phyloP scores from a whole-genome alignment of 2,329 filamentous ascomycete genomes.

The Neofusicoccum kwambonambiense region DNA sequence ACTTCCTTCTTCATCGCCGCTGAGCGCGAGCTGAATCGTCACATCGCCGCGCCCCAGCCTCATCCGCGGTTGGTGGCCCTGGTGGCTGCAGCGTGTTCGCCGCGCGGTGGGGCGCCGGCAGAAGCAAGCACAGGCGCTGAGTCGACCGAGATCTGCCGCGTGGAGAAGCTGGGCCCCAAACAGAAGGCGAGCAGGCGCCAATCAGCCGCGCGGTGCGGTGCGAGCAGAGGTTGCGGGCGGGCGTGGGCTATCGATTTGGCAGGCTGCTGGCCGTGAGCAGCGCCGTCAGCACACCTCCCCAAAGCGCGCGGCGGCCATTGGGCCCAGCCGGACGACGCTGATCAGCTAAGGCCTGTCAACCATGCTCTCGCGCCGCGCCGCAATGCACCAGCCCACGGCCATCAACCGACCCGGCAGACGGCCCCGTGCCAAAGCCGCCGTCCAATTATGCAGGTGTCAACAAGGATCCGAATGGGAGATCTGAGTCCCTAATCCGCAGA shows the following conservation, averaged over 20 bases:
- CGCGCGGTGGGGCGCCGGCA: constrained; percentile 7
- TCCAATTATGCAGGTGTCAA: constrained; percentile 19
- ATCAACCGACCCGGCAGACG: constrained; percentile 18
- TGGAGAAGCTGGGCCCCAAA: constrained; percentile 18
- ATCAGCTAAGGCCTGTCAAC: constrained; percentile 13
- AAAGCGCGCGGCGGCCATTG: neutral
- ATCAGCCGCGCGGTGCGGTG: neutral
- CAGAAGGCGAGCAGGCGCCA: constrained; percentile 9
- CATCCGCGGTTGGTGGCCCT: constrained; percentile 13
- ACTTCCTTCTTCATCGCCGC: constrained; percentile 15
- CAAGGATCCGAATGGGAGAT: constrained; percentile 17
- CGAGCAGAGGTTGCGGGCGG: neutral
- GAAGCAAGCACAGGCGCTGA: neutral
- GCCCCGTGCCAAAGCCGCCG: constrained; percentile 17
- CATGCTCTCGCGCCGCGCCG: constrained; percentile 18
- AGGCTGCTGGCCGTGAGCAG: constrained; percentile 3
- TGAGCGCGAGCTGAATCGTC: constrained; percentile 15
- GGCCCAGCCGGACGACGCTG: neutral
- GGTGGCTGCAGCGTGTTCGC: constrained; percentile 11
- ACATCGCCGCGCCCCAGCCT: constrained; percentile 3
- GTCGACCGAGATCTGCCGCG: constrained; percentile 17
- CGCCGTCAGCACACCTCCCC: constrained; percentile 13
- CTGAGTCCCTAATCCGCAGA: constrained; percentile 18
- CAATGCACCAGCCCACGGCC: constrained; percentile 13
- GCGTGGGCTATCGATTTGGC: constrained; percentile 4